Evolutionary conservation across 768 basidiomycete genomes (phyloP), one percentile per base, ranked within the genome.

Genomic region (Pleurotus ostreatus): DNA sequence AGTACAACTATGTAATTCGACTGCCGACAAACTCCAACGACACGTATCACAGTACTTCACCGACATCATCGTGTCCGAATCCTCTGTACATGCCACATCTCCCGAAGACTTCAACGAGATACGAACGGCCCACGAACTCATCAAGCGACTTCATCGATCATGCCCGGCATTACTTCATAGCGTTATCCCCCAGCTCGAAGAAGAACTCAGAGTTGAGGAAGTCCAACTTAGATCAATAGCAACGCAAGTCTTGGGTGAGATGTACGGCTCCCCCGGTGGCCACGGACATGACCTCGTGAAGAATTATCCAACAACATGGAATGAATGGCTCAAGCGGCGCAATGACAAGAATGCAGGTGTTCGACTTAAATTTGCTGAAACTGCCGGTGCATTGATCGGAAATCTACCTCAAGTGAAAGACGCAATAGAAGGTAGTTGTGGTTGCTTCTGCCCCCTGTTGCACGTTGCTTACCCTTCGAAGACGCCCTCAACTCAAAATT

Each of bases 41-140:
- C 83, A 94, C 59, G 89, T 96, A 46, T 90, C 87, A 65, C 85
- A 90, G 62, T 94, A 98, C 72, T 97, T 99, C 66, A 89, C 92
- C 20, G 95, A 97, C 63, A 85, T 92, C 58, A 89, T 95, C 63
- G 80, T 86, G 46, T 75, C 76, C 12, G 76, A 77, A 58, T 75
- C 83, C 22, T 62, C 66, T 13, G 49, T 63, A n/a, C 48, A 65
- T 2, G 55, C 62, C 18, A 65, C 64, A 38, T 72, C 73, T 20
- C 82, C 87, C 11, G 87, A 88, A 48, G 82, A 88, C 56, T 78
- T 80, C 57, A 78, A 80, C 34, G 84, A 92, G 57, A 84, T 93
- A 49, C 80, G 83, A 59, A 78, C 77, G 3, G 88, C 92, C 2
- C 96, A 98, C 69, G 81, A 84, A 37, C 88, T 97, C 61, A 86